Conservation (phyloP, 192 early-diverging fungal genomes). For the Backusella macrospora region DNA sequence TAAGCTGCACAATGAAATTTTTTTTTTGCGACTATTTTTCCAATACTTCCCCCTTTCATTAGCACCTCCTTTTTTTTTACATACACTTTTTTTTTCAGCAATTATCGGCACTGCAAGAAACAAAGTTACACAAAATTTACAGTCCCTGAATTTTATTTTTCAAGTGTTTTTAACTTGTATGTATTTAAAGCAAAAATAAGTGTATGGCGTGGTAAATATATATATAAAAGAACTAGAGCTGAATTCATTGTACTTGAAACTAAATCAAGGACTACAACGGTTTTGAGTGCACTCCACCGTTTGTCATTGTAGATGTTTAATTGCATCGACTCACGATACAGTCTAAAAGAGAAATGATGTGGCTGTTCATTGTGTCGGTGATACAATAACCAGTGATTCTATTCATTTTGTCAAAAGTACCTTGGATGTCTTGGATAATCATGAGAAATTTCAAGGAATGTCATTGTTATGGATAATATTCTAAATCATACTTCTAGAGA, state of each 20-base stretch:
- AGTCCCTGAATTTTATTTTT: too few species aligned
- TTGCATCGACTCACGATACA: not conserved
- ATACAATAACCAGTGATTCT: constrained; percentile 9
- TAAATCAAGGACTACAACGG: constrained; percentile 15
- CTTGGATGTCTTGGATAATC: constrained; percentile 16
- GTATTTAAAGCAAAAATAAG: constrained; percentile 3
- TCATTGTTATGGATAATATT: constrained; percentile 32
- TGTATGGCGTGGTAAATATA: constrained; percentile 14
- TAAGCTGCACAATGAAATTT: too few species aligned
- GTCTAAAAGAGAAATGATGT: constrained; percentile 16
- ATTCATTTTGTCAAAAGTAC: not conserved
- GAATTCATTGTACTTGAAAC: constrained; percentile 11
- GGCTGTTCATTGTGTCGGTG: not conserved
- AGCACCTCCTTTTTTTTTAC: too few species aligned
- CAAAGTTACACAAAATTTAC: too few species aligned
- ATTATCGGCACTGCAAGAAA: too few species aligned
- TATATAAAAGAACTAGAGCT: constrained; percentile 16
- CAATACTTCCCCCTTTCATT: too few species aligned
- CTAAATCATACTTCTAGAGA: constrained; percentile 14
- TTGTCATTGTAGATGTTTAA: constrained; percentile 2
- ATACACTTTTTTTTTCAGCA: too few species aligned
- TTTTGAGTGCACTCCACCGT: constrained; percentile 20
- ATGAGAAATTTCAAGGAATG: constrained; percentile 1
- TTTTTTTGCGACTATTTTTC: too few species aligned
- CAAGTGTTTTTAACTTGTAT: not conserved